These are phyloP conservation scores for Baorangia bicolor DNA, from an alignment of 768 basidiomycete genomes.

Conservation along the genomic window DNA sequence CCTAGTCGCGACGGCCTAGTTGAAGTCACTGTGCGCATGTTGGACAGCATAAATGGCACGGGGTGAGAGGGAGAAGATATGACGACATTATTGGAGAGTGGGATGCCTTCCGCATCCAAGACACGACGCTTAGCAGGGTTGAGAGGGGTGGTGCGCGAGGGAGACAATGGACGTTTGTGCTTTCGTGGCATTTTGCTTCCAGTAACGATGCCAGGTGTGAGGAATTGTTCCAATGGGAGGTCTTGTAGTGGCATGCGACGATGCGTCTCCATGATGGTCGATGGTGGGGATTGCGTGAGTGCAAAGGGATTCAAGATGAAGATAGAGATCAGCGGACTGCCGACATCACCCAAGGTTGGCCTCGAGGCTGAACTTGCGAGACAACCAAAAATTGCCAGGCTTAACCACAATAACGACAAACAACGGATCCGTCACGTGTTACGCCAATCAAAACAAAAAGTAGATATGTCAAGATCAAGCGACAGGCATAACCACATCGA, in stretches of 20 bases:
- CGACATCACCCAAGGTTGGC: conserved; percentile 28
- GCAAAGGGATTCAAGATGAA: conserved; percentile 3
- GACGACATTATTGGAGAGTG: conserved; percentile 28
- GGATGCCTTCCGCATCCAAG: conserved; percentile 52
- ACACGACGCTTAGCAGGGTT: conserved; percentile 72
- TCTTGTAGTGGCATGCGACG: conserved; percentile 56
- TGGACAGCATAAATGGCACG: conserved; percentile 33
- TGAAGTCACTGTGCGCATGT: conserved; percentile 26
- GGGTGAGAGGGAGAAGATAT: conserved; percentile 20
- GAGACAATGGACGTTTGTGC: conserved; percentile 64
- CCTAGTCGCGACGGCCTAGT: conserved; percentile 33
- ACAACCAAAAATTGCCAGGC: conserved; percentile 16
- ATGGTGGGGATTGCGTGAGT: conserved; percentile 5
- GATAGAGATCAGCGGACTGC: conserved; percentile 24
- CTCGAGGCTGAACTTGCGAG: conserved; percentile 16
- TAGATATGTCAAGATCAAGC: conserved; percentile 4
- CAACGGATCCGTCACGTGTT: conserved; percentile 13
- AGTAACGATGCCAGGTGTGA: conserved; percentile 33
- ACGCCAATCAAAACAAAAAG: no score
- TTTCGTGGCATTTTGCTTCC: conserved; percentile 29
- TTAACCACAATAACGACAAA: conserved; percentile 26
- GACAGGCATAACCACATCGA: conserved; percentile 74
- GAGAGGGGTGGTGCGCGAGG: conserved; percentile 45
- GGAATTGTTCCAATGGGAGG: conserved; percentile 56
- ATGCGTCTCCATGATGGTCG: conserved; percentile 25